A percentile compares a stretch with the other conserved stretches of the same genome.
phyloP scores from a whole-genome alignment of 495 filamentous ascomycete genomes.

The Hamigera avellanea region DNA sequence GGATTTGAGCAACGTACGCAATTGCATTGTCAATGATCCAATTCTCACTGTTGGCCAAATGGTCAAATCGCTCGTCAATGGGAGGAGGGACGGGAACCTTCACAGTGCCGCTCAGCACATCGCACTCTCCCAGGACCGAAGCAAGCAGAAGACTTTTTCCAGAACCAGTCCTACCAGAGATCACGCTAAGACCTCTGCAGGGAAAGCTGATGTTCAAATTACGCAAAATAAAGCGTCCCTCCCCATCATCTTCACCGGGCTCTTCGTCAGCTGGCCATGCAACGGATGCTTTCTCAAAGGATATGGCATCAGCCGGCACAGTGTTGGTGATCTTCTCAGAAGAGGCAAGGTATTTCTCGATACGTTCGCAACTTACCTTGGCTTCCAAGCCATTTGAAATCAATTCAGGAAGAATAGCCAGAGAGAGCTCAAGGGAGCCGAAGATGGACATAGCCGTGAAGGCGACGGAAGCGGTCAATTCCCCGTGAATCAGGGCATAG shows the following conservation, averaged over 20 bases:
- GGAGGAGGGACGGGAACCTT: slow-evolving; percentile 29
- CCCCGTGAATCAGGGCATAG: slow-evolving; percentile 51
- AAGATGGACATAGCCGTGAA: slow-evolving; percentile 75
- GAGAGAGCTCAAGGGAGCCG: slow-evolving; percentile 53
- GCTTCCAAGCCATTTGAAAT: slow-evolving; percentile 58
- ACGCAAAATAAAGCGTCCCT: slow-evolving; percentile 50
- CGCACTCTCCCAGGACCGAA: slow-evolving; percentile 47
- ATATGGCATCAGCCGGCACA: slow-evolving; percentile 42
- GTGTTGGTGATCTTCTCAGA: slow-evolving; percentile 53
- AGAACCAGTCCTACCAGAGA: slow-evolving; percentile 39
- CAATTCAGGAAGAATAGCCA: slow-evolving; percentile 63
- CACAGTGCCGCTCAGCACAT: slow-evolving; percentile 31
- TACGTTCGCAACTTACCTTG: slow-evolving; percentile 60
- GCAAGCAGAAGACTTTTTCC: slow-evolving; percentile 52
- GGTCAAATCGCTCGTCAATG: slow-evolving; percentile 27
- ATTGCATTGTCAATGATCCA: slow-evolving; percentile 60
- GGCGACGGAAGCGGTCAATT: slow-evolving; percentile 60
- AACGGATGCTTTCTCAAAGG: slow-evolving; percentile 57
- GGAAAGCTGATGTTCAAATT: slow-evolving; percentile 55
- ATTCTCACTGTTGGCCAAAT: slow-evolving; percentile 48
- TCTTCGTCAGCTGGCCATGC: slow-evolving; percentile 52
- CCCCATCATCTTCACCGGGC: slow-evolving; percentile 24
- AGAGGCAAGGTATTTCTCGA: slow-evolving; percentile 57
- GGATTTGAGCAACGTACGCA: slow-evolving; percentile 67
- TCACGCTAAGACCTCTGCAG: slow-evolving; percentile 49